Conservation (phyloP, 140 eudicot genomes). For the Stevia rebaudiana region DNA sequence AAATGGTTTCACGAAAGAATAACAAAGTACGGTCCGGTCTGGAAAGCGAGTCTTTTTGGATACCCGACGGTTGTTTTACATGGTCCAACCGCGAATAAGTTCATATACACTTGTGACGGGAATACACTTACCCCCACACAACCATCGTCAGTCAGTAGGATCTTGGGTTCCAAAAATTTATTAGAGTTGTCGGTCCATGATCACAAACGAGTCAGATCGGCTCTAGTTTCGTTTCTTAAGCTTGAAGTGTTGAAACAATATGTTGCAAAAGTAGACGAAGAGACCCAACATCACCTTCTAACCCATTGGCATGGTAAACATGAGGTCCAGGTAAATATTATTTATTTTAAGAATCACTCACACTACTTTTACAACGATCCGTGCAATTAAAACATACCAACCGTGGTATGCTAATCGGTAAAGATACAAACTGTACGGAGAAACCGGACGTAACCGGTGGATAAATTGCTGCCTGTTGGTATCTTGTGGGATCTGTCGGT, state of each 20-base stretch:
- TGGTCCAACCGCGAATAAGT: conserved; percentile 55
- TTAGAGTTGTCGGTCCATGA: conserved; percentile 39
- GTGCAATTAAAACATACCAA: no score
- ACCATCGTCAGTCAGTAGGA: conserved; percentile 37
- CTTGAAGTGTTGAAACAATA: conserved; percentile 47
- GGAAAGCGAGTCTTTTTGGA: conserved; percentile 51
- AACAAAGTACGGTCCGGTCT: conserved; percentile 36
- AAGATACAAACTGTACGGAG: no score
- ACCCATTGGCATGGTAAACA: conserved; percentile 44
- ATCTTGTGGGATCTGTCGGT: no score
- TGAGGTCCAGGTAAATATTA: conserved; percentile 29
- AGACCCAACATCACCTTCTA: conserved; percentile 34
- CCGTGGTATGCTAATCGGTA: no score
- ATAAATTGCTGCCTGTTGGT: no score
- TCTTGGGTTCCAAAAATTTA: conserved; percentile 34
- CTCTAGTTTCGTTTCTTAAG: conserved; percentile 45
- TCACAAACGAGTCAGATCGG: conserved; percentile 48
- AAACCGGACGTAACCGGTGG: no score
- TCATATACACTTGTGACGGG: conserved; percentile 37
- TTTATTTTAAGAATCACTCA: no score
- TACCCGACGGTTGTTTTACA: conserved; percentile 37
- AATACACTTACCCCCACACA: conserved; percentile 29
- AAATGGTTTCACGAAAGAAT: conserved; percentile 40
- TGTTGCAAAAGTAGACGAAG: conserved; percentile 44
- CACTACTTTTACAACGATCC: no score